Conservation (phyloP, 2,329 filamentous ascomycete genomes). For the Plectosphaerella sp. region DNA sequence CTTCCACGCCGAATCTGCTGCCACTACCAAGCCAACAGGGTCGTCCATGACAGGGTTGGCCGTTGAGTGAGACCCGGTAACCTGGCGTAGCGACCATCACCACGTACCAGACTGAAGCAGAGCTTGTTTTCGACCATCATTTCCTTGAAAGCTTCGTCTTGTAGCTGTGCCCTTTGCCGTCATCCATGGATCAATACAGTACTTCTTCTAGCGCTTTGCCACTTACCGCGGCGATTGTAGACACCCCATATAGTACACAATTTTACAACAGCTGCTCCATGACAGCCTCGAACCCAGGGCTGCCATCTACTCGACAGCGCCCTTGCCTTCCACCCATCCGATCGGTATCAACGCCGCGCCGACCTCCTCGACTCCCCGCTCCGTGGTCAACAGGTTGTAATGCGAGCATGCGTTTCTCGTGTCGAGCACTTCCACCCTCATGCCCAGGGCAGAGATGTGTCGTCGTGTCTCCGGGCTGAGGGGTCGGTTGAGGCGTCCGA, state of each 20-base stretch:
- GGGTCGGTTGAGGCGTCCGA: slow-evolving; percentile 71
- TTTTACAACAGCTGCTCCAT: neutral
- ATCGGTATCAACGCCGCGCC: slow-evolving; percentile 85
- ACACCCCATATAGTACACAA: neutral
- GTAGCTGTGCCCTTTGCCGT: too few species aligned
- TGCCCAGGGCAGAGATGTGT: slow-evolving; percentile 71
- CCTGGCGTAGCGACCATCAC: too few species aligned
- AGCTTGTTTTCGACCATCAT: too few species aligned
- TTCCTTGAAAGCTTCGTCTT: too few species aligned
- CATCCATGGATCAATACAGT: too few species aligned
- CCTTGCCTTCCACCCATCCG: slow-evolving; percentile 67
- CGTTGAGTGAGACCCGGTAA: too few species aligned
- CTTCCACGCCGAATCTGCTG: too few species aligned
- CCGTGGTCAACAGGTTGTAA: slow-evolving; percentile 93
- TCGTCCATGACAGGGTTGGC: too few species aligned
- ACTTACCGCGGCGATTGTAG: neutral
- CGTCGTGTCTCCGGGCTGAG: slow-evolving; percentile 70
- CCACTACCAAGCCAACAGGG: too few species aligned
- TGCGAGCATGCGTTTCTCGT: slow-evolving; percentile 91
- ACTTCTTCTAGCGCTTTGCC: neutral
- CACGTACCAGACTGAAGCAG: too few species aligned
- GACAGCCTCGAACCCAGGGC: neutral
- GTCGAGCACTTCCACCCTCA: slow-evolving; percentile 84
- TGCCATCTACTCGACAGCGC: slow-evolving; percentile 21
- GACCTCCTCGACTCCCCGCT: slow-evolving; percentile 79